A percentile compares a stretch with the other conserved stretches of the same genome.
These are phyloP conservation scores for Bisporella sp. DNA, from an alignment of 2,329 filamentous ascomycete species.

Conservation along the genomic window DNA sequence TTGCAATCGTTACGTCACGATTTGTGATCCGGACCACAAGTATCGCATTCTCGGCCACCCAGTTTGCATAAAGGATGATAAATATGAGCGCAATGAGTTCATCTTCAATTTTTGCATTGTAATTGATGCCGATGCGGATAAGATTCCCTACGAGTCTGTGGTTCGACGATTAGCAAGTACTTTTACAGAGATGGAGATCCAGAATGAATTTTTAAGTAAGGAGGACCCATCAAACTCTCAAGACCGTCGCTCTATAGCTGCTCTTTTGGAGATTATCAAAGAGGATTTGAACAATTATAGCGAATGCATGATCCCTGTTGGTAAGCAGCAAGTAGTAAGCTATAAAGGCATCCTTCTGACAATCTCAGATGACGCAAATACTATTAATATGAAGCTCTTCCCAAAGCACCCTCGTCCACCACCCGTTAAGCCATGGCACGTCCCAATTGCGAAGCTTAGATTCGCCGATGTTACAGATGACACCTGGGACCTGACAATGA, in stretches of 20 bases:
- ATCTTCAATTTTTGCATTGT: slow-evolving; percentile 97
- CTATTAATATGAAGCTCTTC: slow-evolving; percentile 93
- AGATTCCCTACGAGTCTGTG: slow-evolving; percentile 74
- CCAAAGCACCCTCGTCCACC: slow-evolving; percentile 73
- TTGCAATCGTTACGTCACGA: slow-evolving; percentile 82
- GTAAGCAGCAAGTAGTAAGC: slow-evolving; percentile 39
- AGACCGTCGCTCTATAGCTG: slow-evolving; percentile 68
- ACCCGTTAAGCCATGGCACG: slow-evolving; percentile 78
- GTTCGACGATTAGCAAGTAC: slow-evolving; percentile 79
- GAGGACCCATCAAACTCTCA: slow-evolving; percentile 25
- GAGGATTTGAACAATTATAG: slow-evolving; percentile 95
- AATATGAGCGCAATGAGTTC: slow-evolving; percentile 89
- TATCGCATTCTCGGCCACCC: slow-evolving; percentile 83
- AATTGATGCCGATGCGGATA: slow-evolving; percentile 62
- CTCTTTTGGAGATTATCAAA: slow-evolving; percentile 71
- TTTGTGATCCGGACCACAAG: slow-evolving; percentile 62
- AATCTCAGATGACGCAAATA: slow-evolving; percentile 74
- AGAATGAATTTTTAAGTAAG: slow-evolving; percentile 73
- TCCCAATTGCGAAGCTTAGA: slow-evolving; percentile 70
- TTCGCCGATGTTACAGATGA: slow-evolving; percentile 56
- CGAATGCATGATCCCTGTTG: slow-evolving; percentile 97
- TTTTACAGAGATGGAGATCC: slow-evolving; percentile 86
- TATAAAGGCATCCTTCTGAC: slow-evolving; percentile 3
- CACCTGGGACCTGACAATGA: slow-evolving; percentile 70
- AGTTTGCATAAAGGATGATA: slow-evolving; percentile 74